Conservation (phyloP, 345 rosid genomes). For the Eucalyptus erythrocorys region DNA sequence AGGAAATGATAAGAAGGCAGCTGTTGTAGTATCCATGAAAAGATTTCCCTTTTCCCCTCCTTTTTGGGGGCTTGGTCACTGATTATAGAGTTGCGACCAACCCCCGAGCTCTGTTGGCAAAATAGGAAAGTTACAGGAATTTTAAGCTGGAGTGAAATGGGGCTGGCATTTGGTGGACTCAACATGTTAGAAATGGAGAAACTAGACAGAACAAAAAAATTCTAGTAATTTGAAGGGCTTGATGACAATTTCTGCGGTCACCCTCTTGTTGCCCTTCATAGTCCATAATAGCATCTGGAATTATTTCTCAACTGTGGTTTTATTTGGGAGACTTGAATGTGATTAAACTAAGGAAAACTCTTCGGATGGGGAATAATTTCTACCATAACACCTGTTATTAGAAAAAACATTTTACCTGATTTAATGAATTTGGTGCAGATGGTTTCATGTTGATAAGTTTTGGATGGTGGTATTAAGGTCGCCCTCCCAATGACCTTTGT, state of each 20-base stretch:
- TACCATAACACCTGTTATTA: fast-evolving
- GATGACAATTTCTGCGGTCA: background rate
- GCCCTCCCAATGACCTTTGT: fast-evolving
- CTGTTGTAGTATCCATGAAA: fast-evolving
- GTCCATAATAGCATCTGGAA: fast-evolving
- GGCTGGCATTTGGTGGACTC: fast-evolving
- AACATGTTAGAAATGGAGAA: background rate
- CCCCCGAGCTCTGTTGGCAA: fast-evolving
- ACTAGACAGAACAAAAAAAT: background rate
- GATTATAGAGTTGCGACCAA: background rate
- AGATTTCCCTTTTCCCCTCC: background rate
- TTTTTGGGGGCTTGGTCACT: background rate
- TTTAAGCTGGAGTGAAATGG: fast-evolving
- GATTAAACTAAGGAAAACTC: background rate
- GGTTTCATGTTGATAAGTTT: fast-evolving
- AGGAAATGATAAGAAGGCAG: background rate
- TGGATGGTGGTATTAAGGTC: background rate
- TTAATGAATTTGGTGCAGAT: fast-evolving
- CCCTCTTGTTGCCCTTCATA: background rate
- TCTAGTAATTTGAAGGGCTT: background rate
- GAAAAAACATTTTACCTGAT: fast-evolving
- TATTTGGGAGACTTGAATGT: fast-evolving
- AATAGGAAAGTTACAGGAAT: fast-evolving
- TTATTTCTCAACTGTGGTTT: fast-evolving
- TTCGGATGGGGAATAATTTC: fast-evolving